These are phyloP conservation scores for Xerocomellus amylosporus DNA, from an alignment of 768 basidiomycete species.

Conservation along the genomic window DNA sequence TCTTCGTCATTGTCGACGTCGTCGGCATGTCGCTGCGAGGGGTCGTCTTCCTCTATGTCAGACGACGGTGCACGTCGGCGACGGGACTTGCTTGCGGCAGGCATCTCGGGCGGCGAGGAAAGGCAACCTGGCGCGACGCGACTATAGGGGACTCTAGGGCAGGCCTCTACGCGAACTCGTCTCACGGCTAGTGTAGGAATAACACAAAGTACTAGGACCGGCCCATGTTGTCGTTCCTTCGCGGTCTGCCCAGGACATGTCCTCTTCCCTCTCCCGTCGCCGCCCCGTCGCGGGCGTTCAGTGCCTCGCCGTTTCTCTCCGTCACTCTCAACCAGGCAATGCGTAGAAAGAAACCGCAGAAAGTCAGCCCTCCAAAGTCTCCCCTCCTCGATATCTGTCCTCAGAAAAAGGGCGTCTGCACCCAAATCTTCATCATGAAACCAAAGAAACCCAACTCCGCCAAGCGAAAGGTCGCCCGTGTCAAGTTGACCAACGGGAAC, in stretches of 20 bases:
- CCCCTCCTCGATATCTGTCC: conserved; percentile 79
- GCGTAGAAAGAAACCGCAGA: conserved; percentile 63
- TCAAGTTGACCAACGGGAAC: conserved; percentile 88
- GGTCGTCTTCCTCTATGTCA: conserved; percentile 57
- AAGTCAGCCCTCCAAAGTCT: conserved; percentile 49
- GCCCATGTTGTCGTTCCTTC: conserved; percentile 30
- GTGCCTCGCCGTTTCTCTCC: conserved; percentile 52
- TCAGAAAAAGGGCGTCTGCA: conserved; percentile 91
- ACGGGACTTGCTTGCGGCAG: conserved; percentile 37
- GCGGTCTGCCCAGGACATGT: conserved; percentile 22
- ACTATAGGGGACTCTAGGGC: conserved; percentile 26
- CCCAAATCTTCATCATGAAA: conserved; percentile 72
- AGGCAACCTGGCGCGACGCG: conserved; percentile 19
- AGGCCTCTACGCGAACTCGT: conserved; percentile 25
- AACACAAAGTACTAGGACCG: not conserved
- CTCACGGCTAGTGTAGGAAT: not conserved
- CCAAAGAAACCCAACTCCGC: conserved; percentile 99
- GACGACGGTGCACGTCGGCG: conserved; percentile 45
- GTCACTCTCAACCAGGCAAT: conserved; percentile 88
- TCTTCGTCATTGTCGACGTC: conserved; percentile 38
- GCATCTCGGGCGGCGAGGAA: conserved; percentile 26
- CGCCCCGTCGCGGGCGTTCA: conserved; percentile 50
- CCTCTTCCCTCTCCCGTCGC: not conserved
- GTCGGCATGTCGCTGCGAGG: conserved; percentile 38
- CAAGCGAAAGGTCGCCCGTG: conserved; percentile 92